phyloP scores from a whole-genome alignment of 352 stramenopile species.

The Phytophthora pistaciae region DNA sequence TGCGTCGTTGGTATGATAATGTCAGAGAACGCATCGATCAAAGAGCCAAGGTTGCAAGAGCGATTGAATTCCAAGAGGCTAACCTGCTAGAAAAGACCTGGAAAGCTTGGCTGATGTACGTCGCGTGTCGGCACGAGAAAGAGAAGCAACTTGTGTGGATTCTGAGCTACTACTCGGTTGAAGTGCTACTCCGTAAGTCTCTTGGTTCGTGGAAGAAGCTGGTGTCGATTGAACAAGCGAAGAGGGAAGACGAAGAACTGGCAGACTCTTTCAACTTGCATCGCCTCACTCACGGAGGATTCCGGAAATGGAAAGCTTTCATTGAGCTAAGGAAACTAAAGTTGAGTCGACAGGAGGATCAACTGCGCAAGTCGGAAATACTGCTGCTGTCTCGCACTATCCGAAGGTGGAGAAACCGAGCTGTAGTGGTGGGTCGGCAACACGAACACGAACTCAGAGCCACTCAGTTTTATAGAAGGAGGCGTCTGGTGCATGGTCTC shows the following conservation, averaged over 20 bases:
- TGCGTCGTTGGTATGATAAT: slow-evolving; percentile 23
- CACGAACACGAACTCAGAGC: slow-evolving; percentile 1
- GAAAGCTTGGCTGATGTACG: slow-evolving; percentile 31
- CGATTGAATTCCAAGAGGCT: slow-evolving; percentile 5
- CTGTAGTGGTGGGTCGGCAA: slow-evolving; percentile 8
- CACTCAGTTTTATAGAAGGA: slow-evolving; percentile 12
- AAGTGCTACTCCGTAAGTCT: slow-evolving; percentile 35
- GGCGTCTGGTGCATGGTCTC: slow-evolving; percentile 14
- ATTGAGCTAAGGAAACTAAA: slow-evolving; percentile 5
- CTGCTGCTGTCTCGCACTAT: slow-evolving; percentile 23
- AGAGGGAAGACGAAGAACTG: slow-evolving; percentile 9
- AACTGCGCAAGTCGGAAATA: slow-evolving; percentile 1
- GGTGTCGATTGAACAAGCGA: slow-evolving; percentile 4
- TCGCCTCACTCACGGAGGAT: slow-evolving; percentile 12
- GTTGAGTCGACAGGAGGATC: slow-evolving; percentile 1
- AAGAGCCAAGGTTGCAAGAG: slow-evolving; percentile 9
- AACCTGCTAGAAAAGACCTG: slow-evolving; percentile 18
- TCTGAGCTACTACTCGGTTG: slow-evolving; percentile 39
- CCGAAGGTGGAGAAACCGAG: slow-evolving; percentile 25
- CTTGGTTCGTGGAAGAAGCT: slow-evolving; percentile 30
- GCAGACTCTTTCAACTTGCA: slow-evolving; percentile 21
- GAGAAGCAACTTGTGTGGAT: slow-evolving; percentile 35
- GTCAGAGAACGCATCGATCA: background rate
- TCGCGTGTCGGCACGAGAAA: slow-evolving; percentile 27
- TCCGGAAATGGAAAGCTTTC: slow-evolving; percentile 21